Evolutionary conservation across 2,329 filamentous ascomycete species (phyloP).

Genomic region (Karstenula rhodostoma): DNA sequence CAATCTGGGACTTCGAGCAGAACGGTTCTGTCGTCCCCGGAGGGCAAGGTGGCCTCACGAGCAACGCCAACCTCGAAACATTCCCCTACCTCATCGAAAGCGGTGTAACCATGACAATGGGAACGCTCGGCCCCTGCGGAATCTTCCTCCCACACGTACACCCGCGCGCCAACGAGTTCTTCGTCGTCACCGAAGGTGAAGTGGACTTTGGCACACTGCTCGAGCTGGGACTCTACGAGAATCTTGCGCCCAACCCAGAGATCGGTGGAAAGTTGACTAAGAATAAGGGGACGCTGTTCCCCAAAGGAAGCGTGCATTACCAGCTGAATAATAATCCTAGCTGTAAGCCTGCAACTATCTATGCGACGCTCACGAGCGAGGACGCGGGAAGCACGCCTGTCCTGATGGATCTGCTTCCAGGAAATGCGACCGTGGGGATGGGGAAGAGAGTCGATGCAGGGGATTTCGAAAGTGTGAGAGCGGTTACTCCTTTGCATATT

Average conservation of each 20-base stretch:
- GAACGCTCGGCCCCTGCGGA: slow-evolving; percentile 61
- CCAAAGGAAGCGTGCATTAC: slow-evolving; percentile 52
- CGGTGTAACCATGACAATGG: slow-evolving; percentile 61
- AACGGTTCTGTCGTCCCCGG: slow-evolving; percentile 5
- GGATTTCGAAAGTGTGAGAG: slow-evolving; percentile 10
- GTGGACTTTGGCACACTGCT: slow-evolving; percentile 49
- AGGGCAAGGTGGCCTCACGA: slow-evolving; percentile 6
- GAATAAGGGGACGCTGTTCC: slow-evolving; percentile 52
- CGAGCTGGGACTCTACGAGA: slow-evolving; percentile 41
- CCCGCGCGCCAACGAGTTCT: slow-evolving; percentile 52
- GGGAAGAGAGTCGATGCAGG: slow-evolving; percentile 5
- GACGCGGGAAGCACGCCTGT: slow-evolving; percentile 13
- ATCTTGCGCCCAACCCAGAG: slow-evolving; percentile 32
- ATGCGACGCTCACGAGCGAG: slow-evolving; percentile 28
- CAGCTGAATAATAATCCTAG: slow-evolving; percentile 49
- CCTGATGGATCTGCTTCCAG: slow-evolving; percentile 2
- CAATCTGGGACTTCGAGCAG: slow-evolving; percentile 13
- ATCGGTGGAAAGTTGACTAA: slow-evolving; percentile 45
- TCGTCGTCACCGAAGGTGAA: slow-evolving; percentile 48
- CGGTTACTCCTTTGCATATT: slow-evolving; percentile 9
- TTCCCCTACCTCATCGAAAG: slow-evolving; percentile 66
- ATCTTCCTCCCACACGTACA: slow-evolving; percentile 57
- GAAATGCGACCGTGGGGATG: slow-evolving; percentile 10
- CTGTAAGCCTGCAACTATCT: slow-evolving; percentile 51
- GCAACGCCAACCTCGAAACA: slow-evolving; percentile 60